Evolutionary conservation across 805 yeast genomes (phyloP).

Genomic region (Komagataella pseudopastoris): DNA sequence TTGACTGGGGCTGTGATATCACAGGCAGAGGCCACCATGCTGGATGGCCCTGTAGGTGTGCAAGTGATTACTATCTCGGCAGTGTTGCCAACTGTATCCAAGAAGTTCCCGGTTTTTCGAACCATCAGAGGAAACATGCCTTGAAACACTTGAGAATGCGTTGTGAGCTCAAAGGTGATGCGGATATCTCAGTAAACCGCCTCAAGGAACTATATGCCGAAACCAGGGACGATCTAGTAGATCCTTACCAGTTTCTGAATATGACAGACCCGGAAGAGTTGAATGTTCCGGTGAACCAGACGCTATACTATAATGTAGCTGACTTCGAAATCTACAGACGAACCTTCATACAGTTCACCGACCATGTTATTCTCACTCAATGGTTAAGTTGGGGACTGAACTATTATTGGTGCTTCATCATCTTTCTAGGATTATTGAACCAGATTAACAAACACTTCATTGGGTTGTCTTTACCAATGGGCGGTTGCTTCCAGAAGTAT

Average conservation of each 20-base stretch:
- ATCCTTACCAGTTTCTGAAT: constrained; percentile 19
- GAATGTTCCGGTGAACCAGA: constrained; percentile 13
- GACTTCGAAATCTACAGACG: constrained; percentile 18
- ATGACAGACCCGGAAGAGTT: constrained; percentile 15
- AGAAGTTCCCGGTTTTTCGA: constrained; percentile 15
- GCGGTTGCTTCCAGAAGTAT: constrained; percentile 1
- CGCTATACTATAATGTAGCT: constrained; percentile 18
- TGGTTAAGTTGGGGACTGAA: constrained; percentile 32
- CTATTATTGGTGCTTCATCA: constrained; percentile 24
- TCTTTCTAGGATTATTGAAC: constrained; percentile 16
- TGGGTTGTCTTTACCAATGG: background rate
- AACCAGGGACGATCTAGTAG: background rate
- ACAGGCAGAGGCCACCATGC: constrained; percentile 16
- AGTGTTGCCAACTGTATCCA: constrained; percentile 28
- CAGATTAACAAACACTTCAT: constrained; percentile 8
- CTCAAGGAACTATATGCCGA: background rate
- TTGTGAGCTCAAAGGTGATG: constrained; percentile 17
- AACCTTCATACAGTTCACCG: constrained; percentile 22
- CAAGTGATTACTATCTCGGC: constrained; percentile 28
- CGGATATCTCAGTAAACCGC: background rate
- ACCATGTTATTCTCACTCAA: constrained; percentile 22
- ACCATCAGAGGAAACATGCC: constrained; percentile 20
- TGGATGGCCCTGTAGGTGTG: constrained; percentile 25
- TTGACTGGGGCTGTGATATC: constrained; percentile 29
- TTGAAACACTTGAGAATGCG: constrained; percentile 22